Evolutionary conservation across 495 filamentous ascomycete species (phyloP).

Genomic region (Trichoderma virens): DNA sequence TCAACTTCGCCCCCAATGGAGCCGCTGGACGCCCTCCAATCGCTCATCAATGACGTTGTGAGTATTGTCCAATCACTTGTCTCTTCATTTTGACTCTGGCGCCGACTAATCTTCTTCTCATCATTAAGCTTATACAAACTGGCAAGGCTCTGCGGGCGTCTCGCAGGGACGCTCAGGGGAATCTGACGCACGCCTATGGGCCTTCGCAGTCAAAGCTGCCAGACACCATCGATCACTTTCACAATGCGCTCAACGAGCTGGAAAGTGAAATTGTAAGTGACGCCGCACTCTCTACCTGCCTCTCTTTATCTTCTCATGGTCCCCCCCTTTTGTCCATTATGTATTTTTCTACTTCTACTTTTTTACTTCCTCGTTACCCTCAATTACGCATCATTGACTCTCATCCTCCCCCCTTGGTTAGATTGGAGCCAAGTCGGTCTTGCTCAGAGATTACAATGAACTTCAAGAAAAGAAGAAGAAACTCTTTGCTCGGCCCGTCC

Average conservation of each 20-base stretch:
- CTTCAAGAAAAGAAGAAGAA: conserved; percentile 19
- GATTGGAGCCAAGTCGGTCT: conserved; percentile 35
- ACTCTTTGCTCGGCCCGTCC: conserved; percentile 15
- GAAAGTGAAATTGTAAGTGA: conserved; percentile 43
- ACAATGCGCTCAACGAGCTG: conserved; percentile 42
- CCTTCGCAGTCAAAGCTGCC: conserved; percentile 29
- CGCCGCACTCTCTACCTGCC: background rate
- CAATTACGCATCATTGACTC: background rate
- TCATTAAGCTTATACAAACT: conserved; percentile 39
- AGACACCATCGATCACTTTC: conserved; percentile 34
- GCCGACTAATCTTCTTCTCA: background rate
- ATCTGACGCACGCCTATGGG: conserved; percentile 19
- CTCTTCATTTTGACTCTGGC: background rate
- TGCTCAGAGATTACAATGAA: conserved; percentile 34
- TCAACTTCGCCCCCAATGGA: conserved; percentile 12
- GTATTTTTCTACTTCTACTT: too few relatives aligned
- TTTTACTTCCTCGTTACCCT: background rate
- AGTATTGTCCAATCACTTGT: conserved; percentile 15
- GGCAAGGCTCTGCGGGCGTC: conserved; percentile 39
- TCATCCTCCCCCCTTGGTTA: conserved; percentile 13
- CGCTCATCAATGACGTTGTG: conserved; percentile 42
- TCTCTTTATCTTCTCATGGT: background rate
- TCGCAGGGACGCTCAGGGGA: conserved; percentile 31
- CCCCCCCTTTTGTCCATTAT: too few relatives aligned
- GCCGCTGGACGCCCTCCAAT: conserved; percentile 34